Evolutionary conservation across 257 asterid species (phyloP), one percentile per base, ranked within the genome.

Genomic region (Dorcoceras hygrometricum): DNA sequence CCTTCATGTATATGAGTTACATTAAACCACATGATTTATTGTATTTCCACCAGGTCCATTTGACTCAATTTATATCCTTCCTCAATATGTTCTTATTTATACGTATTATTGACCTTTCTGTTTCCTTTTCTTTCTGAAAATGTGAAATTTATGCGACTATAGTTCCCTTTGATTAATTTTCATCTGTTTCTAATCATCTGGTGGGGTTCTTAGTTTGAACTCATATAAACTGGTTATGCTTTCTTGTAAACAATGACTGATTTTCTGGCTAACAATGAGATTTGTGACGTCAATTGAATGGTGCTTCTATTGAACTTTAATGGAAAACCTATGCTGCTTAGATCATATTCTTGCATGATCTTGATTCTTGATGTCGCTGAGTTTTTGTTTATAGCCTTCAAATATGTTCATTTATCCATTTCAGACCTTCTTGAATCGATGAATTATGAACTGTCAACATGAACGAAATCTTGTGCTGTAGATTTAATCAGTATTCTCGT

Each of bases 1-100:
- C 50, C 56, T 62, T 53, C 7, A 53, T 67, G 75, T 34, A 68
- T 54, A 64, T 16, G 73, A 46, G 59, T 65, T 63, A 20, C 62
- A 68, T 61, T 61, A 39, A 25, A 25, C 58, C 55, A 59, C 53
- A 59, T 67, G n/a, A 19, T 29, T 74, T 63, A 69, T 43, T 36
- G 32, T 48, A 24, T 48, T 69, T 32, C 19, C 39, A 36, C 29
- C 16, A 20, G 43, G 56, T 74, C 43, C 66, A 43, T 12, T 63
- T 53, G 26, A 14, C 61, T 57, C 62, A 27, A 19, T 56, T 54
- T 11, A 61, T 14, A 39, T 36, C n/a, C 20, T 19, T 16, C 3
- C 59, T 34, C 67, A 18, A 12, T 11, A 50, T 34, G 60, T 61
- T 67, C 36, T 23, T 24, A 4, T 67, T n/a, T 23, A 27, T 55